These are phyloP conservation scores for Incumbomyces lentus DNA, from an alignment of 2,329 filamentous ascomycete genomes.

Conservation along the genomic window DNA sequence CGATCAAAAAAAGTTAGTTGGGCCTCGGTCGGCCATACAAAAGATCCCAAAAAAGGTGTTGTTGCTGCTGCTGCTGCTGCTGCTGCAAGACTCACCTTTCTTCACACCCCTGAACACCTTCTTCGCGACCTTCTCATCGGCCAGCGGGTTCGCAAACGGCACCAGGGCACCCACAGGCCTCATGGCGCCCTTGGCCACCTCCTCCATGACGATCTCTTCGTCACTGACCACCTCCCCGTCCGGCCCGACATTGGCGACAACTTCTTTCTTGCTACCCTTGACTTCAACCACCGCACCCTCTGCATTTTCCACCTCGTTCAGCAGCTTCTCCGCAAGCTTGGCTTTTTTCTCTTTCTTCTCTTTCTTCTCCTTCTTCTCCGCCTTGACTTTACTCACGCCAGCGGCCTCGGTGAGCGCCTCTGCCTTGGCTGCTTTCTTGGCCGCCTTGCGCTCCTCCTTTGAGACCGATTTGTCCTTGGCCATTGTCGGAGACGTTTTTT, in stretches of 20 bases:
- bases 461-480: constrained; percentile 21
- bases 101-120: constrained; percentile 44
- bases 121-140: constrained; percentile 41
- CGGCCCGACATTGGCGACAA: constrained; percentile 11
- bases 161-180: constrained; percentile 37
- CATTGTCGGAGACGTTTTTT: constrained; percentile 12
- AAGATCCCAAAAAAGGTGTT: too few species aligned
- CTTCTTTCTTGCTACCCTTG: constrained; percentile 10
- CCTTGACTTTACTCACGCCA: constrained; percentile 24
- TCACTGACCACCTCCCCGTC: constrained; percentile 17
- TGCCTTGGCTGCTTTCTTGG: constrained; percentile 38
- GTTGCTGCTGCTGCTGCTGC: too few species aligned
- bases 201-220: constrained; percentile 16
- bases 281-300: constrained; percentile 8
- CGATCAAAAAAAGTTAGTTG: constrained; percentile 17
- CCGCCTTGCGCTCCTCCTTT: constrained; percentile 30
- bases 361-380: constrained; percentile 40
- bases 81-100: constrained; percentile 40
- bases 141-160: constrained; percentile 40
- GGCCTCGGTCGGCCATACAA: background rate
- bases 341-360: constrained; percentile 23
- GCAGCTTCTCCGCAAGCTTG: constrained; percentile 16
- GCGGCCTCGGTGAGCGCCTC: constrained; percentile 11
- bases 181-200: constrained; percentile 5
- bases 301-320: constrained; percentile 15